phyloP scores from a whole-genome alignment of 257 asterid genomes.

The Solanum sitiens region DNA sequence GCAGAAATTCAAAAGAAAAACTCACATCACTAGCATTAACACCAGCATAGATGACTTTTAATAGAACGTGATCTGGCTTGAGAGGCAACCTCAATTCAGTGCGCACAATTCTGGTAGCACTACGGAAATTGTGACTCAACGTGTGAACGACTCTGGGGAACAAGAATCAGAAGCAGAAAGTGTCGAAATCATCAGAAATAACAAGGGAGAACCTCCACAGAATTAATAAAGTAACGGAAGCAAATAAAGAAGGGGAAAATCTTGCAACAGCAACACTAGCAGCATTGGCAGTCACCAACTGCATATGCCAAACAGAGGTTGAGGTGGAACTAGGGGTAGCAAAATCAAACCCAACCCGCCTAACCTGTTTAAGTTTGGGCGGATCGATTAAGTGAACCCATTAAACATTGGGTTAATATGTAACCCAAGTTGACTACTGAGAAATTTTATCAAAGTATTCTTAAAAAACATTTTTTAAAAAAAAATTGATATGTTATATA shows the following conservation, averaged over 20 bases:
- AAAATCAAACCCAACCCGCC: neutral
- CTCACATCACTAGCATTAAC: conserved; percentile 99
- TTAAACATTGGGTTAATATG: no score
- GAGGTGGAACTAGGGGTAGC: neutral
- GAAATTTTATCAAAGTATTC: no score
- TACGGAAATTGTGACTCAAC: conserved; percentile 74
- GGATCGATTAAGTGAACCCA: neutral
- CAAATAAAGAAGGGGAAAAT: neutral
- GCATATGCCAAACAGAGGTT: neutral
- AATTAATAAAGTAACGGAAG: neutral
- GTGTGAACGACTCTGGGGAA: conserved; percentile 72
- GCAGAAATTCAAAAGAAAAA: conserved; percentile 3
- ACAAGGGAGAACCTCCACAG: neutral
- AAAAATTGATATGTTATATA: neutral
- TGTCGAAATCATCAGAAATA: conserved; percentile 6
- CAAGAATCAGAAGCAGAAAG: conserved; percentile 7
- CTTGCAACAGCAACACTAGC: neutral
- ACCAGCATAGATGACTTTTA: conserved; percentile 93
- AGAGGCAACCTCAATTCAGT: conserved; percentile 55
- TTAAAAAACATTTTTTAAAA: neutral
- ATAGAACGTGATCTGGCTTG: conserved; percentile 66
- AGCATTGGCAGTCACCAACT: neutral
- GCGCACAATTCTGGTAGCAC: conserved; percentile 61
- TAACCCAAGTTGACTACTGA: neutral
- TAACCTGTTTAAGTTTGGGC: neutral